Evolutionary conservation across 1,284 basidiomycete species (phyloP), one percentile per base, ranked within the genome.

Genomic region (Rhodotorula sp.): DNA sequence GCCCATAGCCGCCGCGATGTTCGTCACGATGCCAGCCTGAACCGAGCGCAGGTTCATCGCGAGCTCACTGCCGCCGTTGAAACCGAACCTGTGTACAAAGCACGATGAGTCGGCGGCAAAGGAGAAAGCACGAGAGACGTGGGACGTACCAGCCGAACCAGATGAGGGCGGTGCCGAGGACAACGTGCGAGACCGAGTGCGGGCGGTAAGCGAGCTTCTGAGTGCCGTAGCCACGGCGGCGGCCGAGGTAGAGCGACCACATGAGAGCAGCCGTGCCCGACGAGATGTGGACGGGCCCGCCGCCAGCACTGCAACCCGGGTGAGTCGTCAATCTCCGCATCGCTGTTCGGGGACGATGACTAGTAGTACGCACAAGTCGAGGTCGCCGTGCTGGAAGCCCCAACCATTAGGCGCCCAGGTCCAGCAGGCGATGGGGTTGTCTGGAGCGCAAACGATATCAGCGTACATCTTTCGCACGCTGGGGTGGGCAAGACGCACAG

Each of bases 381-480:
- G 85, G 13, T 94, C 91, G 41, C 93, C 93, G 90, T 91, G 94
- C 77, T 89, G 90, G 82, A 88, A 89, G 0, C 88, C 93, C 93
- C 93, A 97, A 14, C 94, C 93, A 68, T 89, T 88, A 56, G 87
- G 73, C 82, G 92, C 94, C 93, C 95, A 98, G 0, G 93, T 93
- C 94, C 94, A 96, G 83, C 89, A 91, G 0, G 92, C 89, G 57
- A 93, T 83, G 1, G 91, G 90, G 77, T 90, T 91, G 80, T 57
- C 42, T 23, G 41, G 21, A 23, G 10, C 23, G 1, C 25, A 59
- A 25, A 16, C 42, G 44, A 25, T 7, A n/a, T 17, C 8, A 45
- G 42, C 34, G 34, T 3, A 5, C 34, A 34, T 34, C 34, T 34
- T 34, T 34, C 34, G 34, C 34, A 34, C 34, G 34, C 34, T 3